Base-by-base conservation (phyloP, 352 stramenopile genomes). In the Globisporangium radiosum region DNA sequence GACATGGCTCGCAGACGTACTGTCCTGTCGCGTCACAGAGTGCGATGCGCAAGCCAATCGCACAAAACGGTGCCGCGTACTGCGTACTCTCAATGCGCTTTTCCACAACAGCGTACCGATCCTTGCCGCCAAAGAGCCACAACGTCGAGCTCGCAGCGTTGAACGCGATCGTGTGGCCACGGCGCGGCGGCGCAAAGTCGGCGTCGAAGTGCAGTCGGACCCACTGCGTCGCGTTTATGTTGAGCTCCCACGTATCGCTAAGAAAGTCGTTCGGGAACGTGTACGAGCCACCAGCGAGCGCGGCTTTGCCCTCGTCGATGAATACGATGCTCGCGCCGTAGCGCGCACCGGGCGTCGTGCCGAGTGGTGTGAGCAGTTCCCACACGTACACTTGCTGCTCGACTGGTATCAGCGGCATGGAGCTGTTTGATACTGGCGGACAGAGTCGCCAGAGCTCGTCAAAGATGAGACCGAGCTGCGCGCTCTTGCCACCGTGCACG, bases 181-280 rank as follows among this genome's bases (percentile, higher is more conserved):
- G 75, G 15, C 79, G 75, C 10, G 69, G 66, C 17, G 79, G 75
- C 5, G 70, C 64, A 52, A 77, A 80, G 63, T 86, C 76, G n/a
- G 54, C 56, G 0, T 67, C 54, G 58, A 87, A 87, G 15, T 66
- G 64, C 36, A 90, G 62, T 10, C 66, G 70, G 25, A 89, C 63
- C 79, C 82, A 92, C 57, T 88, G 79, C 13, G 71, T 82, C 0
- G 78, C 73, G 42, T 85, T 86, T 59, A 84, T 59, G 17, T 90
- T 87, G 49, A 88, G 65, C 55, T 90, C 82, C 82, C 82, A 92
- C 13, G 70, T 64, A 45, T 92, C 82, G 39, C 68, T 73, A 5
- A 92, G 67, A 51, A 87, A 92, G 54, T 92, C 82, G 52, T 70
- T 87, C 5, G 82, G 82, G 56, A 92, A 92, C n/a, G 69, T 73